Evolutionary conservation across 257 asterid genomes (phyloP), one percentile per base, ranked within the genome.

Genomic region (Nyctanthes arbortristis): DNA sequence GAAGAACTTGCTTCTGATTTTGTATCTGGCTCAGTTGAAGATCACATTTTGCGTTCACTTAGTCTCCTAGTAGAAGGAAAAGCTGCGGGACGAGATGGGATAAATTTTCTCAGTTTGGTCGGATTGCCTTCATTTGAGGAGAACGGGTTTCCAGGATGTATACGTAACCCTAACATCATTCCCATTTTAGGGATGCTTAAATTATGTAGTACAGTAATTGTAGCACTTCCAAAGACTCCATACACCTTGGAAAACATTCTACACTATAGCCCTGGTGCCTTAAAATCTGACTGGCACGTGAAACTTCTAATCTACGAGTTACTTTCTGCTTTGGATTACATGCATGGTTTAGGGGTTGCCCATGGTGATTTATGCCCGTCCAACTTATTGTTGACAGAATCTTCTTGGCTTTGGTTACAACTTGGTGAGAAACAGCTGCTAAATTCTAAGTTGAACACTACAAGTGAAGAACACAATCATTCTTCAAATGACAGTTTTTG

Each of bases 111-210:
- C 72, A 78, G 79, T 65, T 81, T 91, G 84, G 60, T 89, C 52
- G 99, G 99, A 27, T 67, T 89, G 57, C 96, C 99, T 0, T 86
- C 90, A 32, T 87, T 86, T 79, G 54, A 68, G 45, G 93, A 87
- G 73, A 69, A 77, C 25, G 81, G 78, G 43, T 78, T 85, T 76
- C 99, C 99, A 61, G 96, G 97, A 66, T 93, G 96, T 82, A 37
- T 91, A 82, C 88, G 99, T 82, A 96, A 93, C 80, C 99, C 97
- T 36, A 93, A 93, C 63, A 77, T 93, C 62, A 70, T 77, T 72
- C 97, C 99, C 12, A 68, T 92, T 78, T 76, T 89, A 75, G 97
- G 96, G 64, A 83, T 93, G 87, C 79, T 89, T 3, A 87, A 80
- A 77, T 84, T 88, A 68, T 76, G 85, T 13, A 67, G 65, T 55